Evolutionary conservation across 1,284 basidiomycete species (phyloP), one percentile per base, ranked within the genome.

Genomic region (Cryptococcus sp.): DNA sequence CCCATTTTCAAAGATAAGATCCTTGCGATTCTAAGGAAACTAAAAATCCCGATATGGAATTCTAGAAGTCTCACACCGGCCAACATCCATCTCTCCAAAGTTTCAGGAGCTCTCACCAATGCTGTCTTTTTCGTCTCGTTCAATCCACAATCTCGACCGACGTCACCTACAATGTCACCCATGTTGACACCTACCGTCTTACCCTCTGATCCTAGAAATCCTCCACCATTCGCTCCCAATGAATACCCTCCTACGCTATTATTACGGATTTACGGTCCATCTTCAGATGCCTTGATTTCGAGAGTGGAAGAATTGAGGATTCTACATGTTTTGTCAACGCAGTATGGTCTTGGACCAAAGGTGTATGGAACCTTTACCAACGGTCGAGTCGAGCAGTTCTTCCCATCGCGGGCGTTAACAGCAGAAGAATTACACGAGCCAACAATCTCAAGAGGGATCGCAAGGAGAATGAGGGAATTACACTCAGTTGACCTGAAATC

Each of bases 341-440:
- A 80, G 59, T 95, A 93, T 76, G 83, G 83, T 63, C 88, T 97
- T 55, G 93, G 91, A n/a, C 91, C 93, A 34, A 83, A 84, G 62
- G 84, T 97, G 34, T 91, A 89, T 70, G 93, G 93, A 52, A 96
- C 92, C 1, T 96, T 97, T 75, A 82, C 84, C 64, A 97, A 97
- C 74, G 93, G 93, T 38, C 86, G 93, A 42, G 79, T 96, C 49
- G 93, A 96, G 78, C 88, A 96, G 72, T 94, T 90, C 77, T 95
- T 96, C 73, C 85, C 92, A 58, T 91, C 90, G 15, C 82, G 84
- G 34, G 86, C 90, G 1, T 80, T 96, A 47, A 85, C 84, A 0
- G 81, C 88, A 7, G 72, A 81, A 41, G 89, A 95, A 71, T 80
- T 96, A 60, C 83, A 90, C 46, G 83, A 89, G 60, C 83, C 84